Base-by-base conservation (phyloP, 148 eudicot species). In the Persicaria tinctoria region DNA sequence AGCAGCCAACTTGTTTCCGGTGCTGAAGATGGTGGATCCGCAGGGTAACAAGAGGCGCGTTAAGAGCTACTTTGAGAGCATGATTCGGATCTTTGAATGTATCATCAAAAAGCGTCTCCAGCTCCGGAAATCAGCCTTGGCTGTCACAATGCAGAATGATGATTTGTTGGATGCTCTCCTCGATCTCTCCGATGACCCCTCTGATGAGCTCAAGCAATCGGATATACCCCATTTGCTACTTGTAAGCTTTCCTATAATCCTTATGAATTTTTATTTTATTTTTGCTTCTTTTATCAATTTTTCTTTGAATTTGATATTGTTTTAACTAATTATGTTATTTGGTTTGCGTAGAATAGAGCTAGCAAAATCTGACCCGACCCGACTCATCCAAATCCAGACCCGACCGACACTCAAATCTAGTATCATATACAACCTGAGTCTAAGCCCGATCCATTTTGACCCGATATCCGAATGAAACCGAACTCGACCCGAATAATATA, bases 111-210 rank as follows among this genome's bases (percentile, higher is more conserved):
- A 44, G 5, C 70, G 70, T 0, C 41, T 64, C 3, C 17, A 38
- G 32, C 70, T 12, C 16, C 70, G 47, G 32, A 64, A 64, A 41
- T 64, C 70, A 0, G 70, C 70, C 11, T 64, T 12, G 1, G 13
- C 70, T 4, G 70, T 64, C 47, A 64, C 70, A 13, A 64, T 64
- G 70, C 70, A 64, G 6, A 44, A 64, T 41, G 41, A 41, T 5
- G 70, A 64, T 13, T 14, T 64, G 17, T 64, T 64, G 47, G 70
- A 41, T 5, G 70, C 70, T 64, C 70, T 64, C 18, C 70, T 64
- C 41, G 46, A 64, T 47, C 46, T 64, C 5, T 41, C 47, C 2
- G 1, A 12, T 3, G 47, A 64, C 70, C 47, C 70, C 0, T 8
- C 3, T 0, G 41, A 44, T 8, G 17, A 64, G n/a, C 5, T 64